Evolutionary conservation across 768 basidiomycete genomes (phyloP), one percentile per base, ranked within the genome.

Genomic region (Phylloporus sp.): DNA sequence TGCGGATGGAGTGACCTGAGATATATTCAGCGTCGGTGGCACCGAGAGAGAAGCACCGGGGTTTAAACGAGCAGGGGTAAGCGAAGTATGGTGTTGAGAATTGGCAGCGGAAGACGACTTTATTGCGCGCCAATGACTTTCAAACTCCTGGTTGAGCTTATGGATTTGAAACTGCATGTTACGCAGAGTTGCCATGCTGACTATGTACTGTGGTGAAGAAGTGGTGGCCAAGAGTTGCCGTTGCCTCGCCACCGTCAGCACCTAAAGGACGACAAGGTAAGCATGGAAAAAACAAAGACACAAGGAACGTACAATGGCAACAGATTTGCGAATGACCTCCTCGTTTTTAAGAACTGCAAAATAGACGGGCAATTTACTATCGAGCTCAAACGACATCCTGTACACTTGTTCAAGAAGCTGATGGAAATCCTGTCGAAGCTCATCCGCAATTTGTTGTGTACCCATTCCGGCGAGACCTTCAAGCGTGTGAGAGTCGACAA

Each of bases 381-480:
- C 79, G 20, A 82, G 62, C 0, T 84, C 81, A 11, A 38, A 36
- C 32, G 71, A 69, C 40, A 69, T 58, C 40, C 71, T 77, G 57
- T 61, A 61, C 14, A 81, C 57, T 28, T 74, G 69, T 39, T 82
- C 80, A 23, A 86, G 66, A 6, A 75, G 33, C 20, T 59, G 56
- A 42, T 71, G 74, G 53, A 76, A 86, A 44, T 80, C 80, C 34
- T 67, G 47, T 35, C 77, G 71, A 47, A 80, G 80, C 2, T 80
- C 78, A 9, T 73, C 67, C 5, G 80, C 71, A 22, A 86, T 55
- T 15, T 73, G 71, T 15, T 69, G 57, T 8, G 54, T 38, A 9
- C 56, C 42, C 59, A 74, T 70, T 36, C 54, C 60, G 7, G 58
- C 62, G 33, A 72, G 59, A 23, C 59, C 77, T 77, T 45, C 14